These are phyloP conservation scores for Rhizophagus clarus DNA, from an alignment of 192 early-diverging fungal species.

Conservation along the genomic window DNA sequence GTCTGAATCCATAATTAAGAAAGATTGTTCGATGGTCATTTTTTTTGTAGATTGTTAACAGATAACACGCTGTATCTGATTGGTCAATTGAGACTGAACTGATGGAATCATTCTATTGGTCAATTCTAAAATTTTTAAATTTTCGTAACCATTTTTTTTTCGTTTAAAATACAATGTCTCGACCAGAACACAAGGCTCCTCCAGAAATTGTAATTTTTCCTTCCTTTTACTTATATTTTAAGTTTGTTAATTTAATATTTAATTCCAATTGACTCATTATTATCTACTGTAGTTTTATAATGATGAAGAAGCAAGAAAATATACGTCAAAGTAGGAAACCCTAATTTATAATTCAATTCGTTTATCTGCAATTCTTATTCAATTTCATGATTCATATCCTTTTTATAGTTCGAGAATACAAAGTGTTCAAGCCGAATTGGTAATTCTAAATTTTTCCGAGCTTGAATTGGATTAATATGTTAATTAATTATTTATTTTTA, in stretches of 20 bases:
- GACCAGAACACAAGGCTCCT: constrained; percentile 95
- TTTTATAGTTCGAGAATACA: constrained; percentile 84
- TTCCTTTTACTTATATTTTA: neutral
- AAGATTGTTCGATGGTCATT: neutral
- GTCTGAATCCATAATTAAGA: neutral
- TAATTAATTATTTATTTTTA: neutral
- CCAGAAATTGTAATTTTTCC: constrained; percentile 83
- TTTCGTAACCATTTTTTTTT: no score
- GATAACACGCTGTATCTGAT: no score
- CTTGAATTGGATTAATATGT: neutral
- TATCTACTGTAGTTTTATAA: constrained; percentile 78
- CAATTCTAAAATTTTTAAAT: no score
- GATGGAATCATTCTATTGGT: no score
- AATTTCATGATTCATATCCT: neutral
- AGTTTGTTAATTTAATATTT: no score
- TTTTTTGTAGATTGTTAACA: no score
- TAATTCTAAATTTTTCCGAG: neutral
- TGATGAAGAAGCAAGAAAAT: constrained; percentile 91
- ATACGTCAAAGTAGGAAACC: constrained; percentile 80
- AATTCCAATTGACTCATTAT: neutral
- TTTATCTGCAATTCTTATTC: no score
- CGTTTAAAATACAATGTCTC: constrained; percentile 63
- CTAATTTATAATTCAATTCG: neutral
- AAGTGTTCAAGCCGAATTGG: constrained; percentile 93
- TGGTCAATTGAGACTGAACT: no score